phyloP scores from a whole-genome alignment of 192 early-diverging fungal genomes.

The Coemansia sp. region DNA sequence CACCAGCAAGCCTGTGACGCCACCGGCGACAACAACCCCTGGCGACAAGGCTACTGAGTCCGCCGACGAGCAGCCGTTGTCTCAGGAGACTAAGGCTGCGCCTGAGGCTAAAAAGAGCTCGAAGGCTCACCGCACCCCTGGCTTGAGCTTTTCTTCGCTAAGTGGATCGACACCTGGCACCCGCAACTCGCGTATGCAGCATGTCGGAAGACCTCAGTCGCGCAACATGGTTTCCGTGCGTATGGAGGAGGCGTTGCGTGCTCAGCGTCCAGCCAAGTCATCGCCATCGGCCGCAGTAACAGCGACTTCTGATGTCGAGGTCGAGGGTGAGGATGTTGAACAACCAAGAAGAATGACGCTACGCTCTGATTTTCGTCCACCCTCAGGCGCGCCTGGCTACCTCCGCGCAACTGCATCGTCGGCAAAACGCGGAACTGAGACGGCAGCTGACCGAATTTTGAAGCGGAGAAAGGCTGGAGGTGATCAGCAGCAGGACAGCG shows the following conservation, averaged over 20 bases:
- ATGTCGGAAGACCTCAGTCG: slow-evolving; percentile 28
- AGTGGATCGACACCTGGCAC: slow-evolving; percentile 6
- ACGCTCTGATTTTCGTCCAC: slow-evolving; percentile 20
- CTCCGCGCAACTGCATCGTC: slow-evolving; percentile 45
- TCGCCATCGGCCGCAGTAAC: neutral
- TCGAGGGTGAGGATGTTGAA: slow-evolving; percentile 1
- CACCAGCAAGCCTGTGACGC: too few relatives aligned
- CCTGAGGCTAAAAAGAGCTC: slow-evolving; percentile 2
- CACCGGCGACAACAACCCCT: too few relatives aligned
- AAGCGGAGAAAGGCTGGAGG: slow-evolving; percentile 39
- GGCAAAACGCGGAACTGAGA: slow-evolving; percentile 30
- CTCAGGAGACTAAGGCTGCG: neutral
- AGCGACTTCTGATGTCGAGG: neutral
- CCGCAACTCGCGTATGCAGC: slow-evolving; percentile 11
- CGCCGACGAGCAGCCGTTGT: neutral
- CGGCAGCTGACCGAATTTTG: slow-evolving; percentile 13
- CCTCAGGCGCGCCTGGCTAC: slow-evolving; percentile 27
- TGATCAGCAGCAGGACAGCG: slow-evolving; percentile 2
- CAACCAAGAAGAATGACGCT: slow-evolving; percentile 36
- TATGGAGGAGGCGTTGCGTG: slow-evolving; percentile 47
- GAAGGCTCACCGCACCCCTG: slow-evolving; percentile 20
- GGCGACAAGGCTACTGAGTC: neutral
- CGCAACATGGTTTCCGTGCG: slow-evolving; percentile 34
- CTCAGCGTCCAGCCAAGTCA: slow-evolving; percentile 15
- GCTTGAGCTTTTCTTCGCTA: slow-evolving; percentile 45